Evolutionary conservation across 2,329 filamentous ascomycete species (phyloP).

Genomic region (Sclerotinia borealis): DNA sequence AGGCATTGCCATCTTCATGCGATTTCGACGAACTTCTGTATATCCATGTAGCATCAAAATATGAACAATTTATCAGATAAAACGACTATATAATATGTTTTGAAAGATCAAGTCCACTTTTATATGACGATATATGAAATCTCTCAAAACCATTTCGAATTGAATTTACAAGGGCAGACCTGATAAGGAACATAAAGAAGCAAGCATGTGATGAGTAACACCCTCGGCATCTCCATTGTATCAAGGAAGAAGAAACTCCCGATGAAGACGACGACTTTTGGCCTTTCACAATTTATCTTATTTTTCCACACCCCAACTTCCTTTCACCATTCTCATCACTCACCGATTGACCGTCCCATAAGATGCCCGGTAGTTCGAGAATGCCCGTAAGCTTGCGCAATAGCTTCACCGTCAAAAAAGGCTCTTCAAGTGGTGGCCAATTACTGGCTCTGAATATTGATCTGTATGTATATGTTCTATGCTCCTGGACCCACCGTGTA

Average conservation of each 20-base stretch:
- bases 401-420: constrained; percentile 56
- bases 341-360: constrained; percentile 18
- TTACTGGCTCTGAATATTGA: constrained; percentile 60
- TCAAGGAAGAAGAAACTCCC: constrained; percentile 7
- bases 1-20: not conserved
- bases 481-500: not conserved
- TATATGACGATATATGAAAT: not conserved
- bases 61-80: not conserved
- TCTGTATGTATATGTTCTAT: constrained; percentile 46
- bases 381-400: constrained; percentile 67
- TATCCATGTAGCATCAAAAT: not conserved
- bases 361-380: constrained; percentile 61
- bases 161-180: constrained; percentile 4
- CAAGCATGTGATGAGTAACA: constrained; percentile 12
- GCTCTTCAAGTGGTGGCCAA: constrained; percentile 46
- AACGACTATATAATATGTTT: not conserved
- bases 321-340: constrained; percentile 2
- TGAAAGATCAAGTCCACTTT: not conserved
- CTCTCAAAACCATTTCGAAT: not conserved
- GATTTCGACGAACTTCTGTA: not conserved
- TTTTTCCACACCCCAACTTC: not conserved
- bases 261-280: constrained; percentile 7
- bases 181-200: constrained; percentile 2
- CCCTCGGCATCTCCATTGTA: constrained; percentile 10
- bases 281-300: not conserved